These are phyloP conservation scores for Boletus rubescentipes DNA, from an alignment of 768 basidiomycete species.

Conservation along the genomic window DNA sequence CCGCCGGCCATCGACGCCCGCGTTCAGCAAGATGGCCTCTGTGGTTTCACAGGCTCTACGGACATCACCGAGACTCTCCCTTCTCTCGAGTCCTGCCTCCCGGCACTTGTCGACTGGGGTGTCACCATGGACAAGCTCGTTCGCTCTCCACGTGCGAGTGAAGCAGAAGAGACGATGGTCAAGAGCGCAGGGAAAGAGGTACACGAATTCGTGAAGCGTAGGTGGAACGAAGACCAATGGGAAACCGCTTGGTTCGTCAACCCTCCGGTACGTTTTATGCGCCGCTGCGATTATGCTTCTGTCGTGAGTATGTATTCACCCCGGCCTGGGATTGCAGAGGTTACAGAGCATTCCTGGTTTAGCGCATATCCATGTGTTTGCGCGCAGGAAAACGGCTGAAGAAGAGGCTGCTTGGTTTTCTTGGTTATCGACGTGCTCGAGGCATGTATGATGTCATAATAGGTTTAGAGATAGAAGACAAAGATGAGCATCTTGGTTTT, in stretches of 20 bases:
- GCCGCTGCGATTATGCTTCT: not conserved
- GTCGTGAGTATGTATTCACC: not conserved
- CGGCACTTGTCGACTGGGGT: conserved; percentile 69
- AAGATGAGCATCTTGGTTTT: not conserved
- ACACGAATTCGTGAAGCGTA: conserved; percentile 56
- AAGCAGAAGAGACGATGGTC: conserved; percentile 53
- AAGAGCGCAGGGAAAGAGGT: conserved; percentile 56
- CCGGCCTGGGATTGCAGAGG: conserved; percentile 45
- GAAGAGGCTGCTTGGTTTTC: conserved; percentile 21
- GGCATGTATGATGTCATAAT: not conserved
- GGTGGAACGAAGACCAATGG: conserved; percentile 76
- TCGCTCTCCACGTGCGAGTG: conserved; percentile 47
- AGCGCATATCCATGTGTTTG: conserved; percentile 88
- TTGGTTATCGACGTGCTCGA: not conserved
- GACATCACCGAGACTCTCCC: conserved; percentile 61
- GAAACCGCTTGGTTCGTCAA: conserved; percentile 94
- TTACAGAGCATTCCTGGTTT: conserved; percentile 80
- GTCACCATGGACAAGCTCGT: conserved; percentile 62
- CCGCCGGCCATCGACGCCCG: conserved; percentile 51
- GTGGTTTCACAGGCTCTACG: conserved; percentile 71
- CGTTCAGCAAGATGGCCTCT: conserved; percentile 73
- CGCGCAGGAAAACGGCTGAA: conserved; percentile 46
- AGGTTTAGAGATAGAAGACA: conserved; percentile 5
- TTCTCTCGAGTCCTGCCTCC: conserved; percentile 53
- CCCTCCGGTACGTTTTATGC: conserved; percentile 59